These are phyloP conservation scores for Solanum chiquidenum DNA, from an alignment of 257 asterid species.

Conservation along the genomic window DNA sequence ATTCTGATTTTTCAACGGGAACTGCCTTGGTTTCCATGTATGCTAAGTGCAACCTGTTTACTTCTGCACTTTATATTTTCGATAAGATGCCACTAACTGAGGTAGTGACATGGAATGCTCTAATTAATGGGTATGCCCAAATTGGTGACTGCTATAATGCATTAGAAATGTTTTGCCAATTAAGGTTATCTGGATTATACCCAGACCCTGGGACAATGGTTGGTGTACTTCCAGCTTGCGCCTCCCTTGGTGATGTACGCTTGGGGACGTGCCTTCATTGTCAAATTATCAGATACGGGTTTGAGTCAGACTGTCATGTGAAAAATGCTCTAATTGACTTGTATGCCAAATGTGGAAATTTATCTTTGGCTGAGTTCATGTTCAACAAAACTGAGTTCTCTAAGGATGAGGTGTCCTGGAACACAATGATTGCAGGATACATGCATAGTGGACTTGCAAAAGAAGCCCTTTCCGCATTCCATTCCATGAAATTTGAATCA, in stretches of 20 bases:
- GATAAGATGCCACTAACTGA: constrained; percentile 19
- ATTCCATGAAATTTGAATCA: not conserved
- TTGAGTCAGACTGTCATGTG: constrained; percentile 24
- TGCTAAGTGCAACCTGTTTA: constrained; percentile 20
- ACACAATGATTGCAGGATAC: constrained; percentile 27
- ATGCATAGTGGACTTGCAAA: constrained; percentile 21
- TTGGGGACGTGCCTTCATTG: constrained; percentile 20
- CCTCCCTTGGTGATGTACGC: constrained; percentile 12
- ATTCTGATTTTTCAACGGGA: constrained; percentile 20
- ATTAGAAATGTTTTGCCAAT: constrained; percentile 10
- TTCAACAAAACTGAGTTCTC: constrained; percentile 8
- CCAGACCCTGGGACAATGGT: constrained; percentile 34
- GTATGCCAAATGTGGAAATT: constrained; percentile 29
- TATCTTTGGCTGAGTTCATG: constrained; percentile 20
- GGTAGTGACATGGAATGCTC: constrained; percentile 35
- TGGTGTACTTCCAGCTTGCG: constrained; percentile 32
- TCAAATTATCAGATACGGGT: constrained; percentile 17
- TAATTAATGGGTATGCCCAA: constrained; percentile 27
- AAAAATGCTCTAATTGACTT: constrained; percentile 27
- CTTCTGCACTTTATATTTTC: constrained; percentile 16
- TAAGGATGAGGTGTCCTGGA: constrained; percentile 36
- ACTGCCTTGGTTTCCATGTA: constrained; percentile 37
- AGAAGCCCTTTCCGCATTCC: constrained; percentile 10
- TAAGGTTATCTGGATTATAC: constrained; percentile 12
- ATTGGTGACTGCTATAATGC: constrained; percentile 13